phyloP scores from a whole-genome alignment of 2,329 filamentous ascomycete species.

The Colletotrichum endophyticum region DNA sequence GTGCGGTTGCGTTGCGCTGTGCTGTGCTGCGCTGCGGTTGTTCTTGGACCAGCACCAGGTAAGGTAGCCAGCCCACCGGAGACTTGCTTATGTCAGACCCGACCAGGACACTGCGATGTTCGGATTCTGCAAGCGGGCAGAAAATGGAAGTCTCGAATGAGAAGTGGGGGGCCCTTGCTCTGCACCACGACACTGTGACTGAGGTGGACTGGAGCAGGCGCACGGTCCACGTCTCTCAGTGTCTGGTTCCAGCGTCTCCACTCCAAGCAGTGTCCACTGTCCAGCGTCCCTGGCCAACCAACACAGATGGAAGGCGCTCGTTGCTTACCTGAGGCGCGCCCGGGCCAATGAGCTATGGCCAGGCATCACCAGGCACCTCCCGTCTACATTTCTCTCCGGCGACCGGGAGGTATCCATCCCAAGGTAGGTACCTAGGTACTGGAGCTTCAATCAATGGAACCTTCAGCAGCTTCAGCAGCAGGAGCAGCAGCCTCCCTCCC shows the following conservation, averaged over 20 bases:
- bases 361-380: not conserved
- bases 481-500: not conserved
- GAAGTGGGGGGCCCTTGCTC: not conserved
- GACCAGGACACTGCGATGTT: not conserved
- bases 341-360: not conserved
- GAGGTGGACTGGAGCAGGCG: not conserved
- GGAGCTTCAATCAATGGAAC: too few relatives aligned
- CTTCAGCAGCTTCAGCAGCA: not conserved
- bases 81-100: not conserved
- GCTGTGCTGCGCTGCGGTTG: not conserved
- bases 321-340: not conserved
- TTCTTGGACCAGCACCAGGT: not conserved
- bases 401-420: not conserved
- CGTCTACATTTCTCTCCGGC: not conserved
- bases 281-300: not conserved
- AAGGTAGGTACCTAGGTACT: too few relatives aligned
- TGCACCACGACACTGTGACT: not conserved
- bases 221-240: not conserved
- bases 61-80: not conserved
- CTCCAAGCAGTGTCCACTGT: not conserved
- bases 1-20: not conserved
- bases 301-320: not conserved
- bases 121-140: not conserved
- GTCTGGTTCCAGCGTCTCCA: too few relatives aligned
- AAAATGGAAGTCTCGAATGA: not conserved